Evolutionary conservation across 495 filamentous ascomycete genomes (phyloP), one percentile per base, ranked within the genome.

Genomic region (Podospora sp.): DNA sequence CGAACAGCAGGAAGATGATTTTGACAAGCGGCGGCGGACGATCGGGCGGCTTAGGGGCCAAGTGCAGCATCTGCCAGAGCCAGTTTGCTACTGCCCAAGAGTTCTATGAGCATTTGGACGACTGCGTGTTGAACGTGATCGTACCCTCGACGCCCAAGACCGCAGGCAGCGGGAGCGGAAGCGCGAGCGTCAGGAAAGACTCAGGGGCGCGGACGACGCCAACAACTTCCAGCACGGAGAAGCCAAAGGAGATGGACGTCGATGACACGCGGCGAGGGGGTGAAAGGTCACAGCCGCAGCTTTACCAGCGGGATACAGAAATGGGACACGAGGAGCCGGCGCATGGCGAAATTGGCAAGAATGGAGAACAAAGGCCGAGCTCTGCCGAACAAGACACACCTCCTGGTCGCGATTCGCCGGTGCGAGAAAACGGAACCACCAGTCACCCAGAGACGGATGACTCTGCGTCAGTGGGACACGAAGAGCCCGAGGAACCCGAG

Each of bases 71-170:
- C 66, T 99, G 95, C 79, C 90, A 91, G 18, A 87, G 85, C 18
- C 96, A 90, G 11, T 99, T 98, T 78, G 86, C 84, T 67, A 97
- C 90, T 63, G 93, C 95, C 26, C 95, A 99, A 76, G 94, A 98
- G 71, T 97, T 98, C 79, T 98, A 98, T 76, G 95, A 99, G 81
- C 95, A 99, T 83, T 78, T 99, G 69, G 95, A 99, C 74, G 95
- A 99, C 79, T 99, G 95, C 75, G 96, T 99, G 33, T 86, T 98
- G 40, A 92, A 93, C 65, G 92, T 97, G 46, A 96, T 99, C 60
- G 95, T 97, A 69, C 93, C 96, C 71, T 80, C 92, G 84, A 65
- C 89, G 88, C 84, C 88, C 83, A 79, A 89, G 83, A 70, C 73
- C 3, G 68, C 67, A 9, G 70, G 69, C n/a, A 69, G 69, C 46